phyloP scores from a whole-genome alignment of 371 early-diverging fungal species.

The Mucor plumbeus region DNA sequence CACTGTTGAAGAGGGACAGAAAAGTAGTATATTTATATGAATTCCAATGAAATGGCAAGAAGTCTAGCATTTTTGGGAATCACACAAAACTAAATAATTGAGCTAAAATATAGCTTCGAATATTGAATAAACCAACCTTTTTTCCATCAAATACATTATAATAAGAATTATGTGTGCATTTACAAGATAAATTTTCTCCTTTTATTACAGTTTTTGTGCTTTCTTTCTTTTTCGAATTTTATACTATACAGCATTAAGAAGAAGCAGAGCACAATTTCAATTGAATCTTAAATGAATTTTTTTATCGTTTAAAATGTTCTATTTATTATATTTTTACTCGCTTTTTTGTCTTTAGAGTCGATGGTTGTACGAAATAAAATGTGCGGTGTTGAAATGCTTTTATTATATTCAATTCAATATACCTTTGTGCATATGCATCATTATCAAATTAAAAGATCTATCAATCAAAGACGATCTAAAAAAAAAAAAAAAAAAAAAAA shows the following conservation, averaged over 20 bases:
- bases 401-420: background rate
- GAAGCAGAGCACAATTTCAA: background rate
- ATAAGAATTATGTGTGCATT: no score
- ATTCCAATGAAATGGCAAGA: background rate
- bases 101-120: background rate
- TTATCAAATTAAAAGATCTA: no score
- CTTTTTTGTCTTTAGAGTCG: background rate
- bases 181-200: no score
- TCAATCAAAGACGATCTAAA: no score
- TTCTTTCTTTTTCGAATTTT: no score
- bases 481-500: no score
- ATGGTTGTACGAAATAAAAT: constrained; percentile 1
- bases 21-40: background rate
- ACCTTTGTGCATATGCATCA: no score
- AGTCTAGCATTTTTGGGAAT: background rate
- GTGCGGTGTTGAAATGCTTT: background rate
- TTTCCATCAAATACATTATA: no score
- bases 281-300: background rate
- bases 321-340: background rate
- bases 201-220: no score
- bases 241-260: no score
- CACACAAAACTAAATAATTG: background rate
- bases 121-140: background rate
- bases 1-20: background rate
- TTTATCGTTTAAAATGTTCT: background rate